phyloP scores from a whole-genome alignment of 805 yeast genomes.

The Cyberlindnera misumaiensis region DNA sequence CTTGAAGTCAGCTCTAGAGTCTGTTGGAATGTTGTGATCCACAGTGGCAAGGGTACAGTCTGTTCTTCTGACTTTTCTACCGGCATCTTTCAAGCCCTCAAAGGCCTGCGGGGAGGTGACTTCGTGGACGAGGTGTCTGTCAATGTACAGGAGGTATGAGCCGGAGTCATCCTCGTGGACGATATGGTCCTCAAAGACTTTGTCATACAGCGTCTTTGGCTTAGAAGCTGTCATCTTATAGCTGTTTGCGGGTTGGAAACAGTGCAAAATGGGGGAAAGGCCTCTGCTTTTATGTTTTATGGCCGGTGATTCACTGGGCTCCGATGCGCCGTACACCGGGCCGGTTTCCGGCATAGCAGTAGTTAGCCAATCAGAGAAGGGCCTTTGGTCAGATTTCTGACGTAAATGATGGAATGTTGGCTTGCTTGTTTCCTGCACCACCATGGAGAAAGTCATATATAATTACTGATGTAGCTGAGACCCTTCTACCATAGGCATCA shows the following conservation, averaged over 20 bases:
- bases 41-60: conserved; percentile 95
- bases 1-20: conserved; percentile 72
- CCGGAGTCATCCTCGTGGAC: conserved; percentile 88
- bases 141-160: conserved; percentile 82
- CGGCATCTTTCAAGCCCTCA: conserved; percentile 87
- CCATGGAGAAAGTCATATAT: no score
- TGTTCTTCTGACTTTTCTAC: conserved; percentile 80
- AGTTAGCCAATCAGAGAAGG: conserved; percentile 13
- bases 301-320: conserved; percentile 1
- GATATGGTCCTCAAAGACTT: conserved; percentile 90
- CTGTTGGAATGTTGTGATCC: conserved; percentile 96
- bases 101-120: conserved; percentile 99
- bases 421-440: no score
- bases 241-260: not conserved
- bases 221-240: conserved; percentile 4
- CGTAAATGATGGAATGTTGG: no score
- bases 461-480: no score
- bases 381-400: conserved; percentile 3
- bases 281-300: conserved; percentile 1
- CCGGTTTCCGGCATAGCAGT: conserved; percentile 8
- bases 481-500: no score
- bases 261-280: not conserved
- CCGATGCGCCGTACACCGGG: conserved; percentile 6
- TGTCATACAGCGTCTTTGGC: conserved; percentile 76
- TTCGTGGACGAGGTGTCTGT: conserved; percentile 96